Conservation (phyloP, 2,329 filamentous ascomycete species). For the Xylaria sp. region DNA sequence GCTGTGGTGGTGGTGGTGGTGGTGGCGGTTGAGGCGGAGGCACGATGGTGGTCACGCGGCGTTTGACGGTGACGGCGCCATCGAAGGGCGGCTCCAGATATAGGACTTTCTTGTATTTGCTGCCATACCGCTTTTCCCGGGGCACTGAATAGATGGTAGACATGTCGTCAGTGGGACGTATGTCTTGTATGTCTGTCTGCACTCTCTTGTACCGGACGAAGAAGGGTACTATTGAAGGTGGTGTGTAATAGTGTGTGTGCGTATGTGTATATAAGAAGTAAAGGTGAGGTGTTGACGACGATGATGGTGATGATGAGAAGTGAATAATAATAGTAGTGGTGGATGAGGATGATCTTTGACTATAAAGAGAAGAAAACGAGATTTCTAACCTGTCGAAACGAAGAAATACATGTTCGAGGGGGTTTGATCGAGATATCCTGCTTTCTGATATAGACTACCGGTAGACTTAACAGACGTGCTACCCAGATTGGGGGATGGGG, state of each 20-base stretch:
- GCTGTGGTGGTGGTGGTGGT: constrained; percentile 35
- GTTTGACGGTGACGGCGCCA: constrained; percentile 52
- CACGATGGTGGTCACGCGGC: constrained; percentile 54
- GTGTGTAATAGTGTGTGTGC: constrained; percentile 6
- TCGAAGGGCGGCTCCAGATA: constrained; percentile 56
- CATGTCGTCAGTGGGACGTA: constrained; percentile 47
- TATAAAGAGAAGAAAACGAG: constrained; percentile 16
- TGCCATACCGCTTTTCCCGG: constrained; percentile 50
- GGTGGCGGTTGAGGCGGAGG: constrained; percentile 48
- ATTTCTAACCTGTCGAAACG: constrained; percentile 47
- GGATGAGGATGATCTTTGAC: neutral
- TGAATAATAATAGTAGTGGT: neutral
- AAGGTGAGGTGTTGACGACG: neutral
- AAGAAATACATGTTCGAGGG: constrained; percentile 47
- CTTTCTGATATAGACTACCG: constrained; percentile 42
- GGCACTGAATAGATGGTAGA: constrained; percentile 48
- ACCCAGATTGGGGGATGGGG: constrained; percentile 18
- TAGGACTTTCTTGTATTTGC: constrained; percentile 55
- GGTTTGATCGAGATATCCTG: constrained; percentile 36
- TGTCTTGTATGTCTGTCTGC: neutral
- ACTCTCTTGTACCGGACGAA: constrained; percentile 21
- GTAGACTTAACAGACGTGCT: constrained; percentile 20
- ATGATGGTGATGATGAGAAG: neutral
- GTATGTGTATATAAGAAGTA: neutral
- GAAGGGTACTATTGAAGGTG: neutral